Evolutionary conservation across 179 eudicot species (phyloP), one percentile per base, ranked within the genome.

Genomic region (Sideroxylon spinosum): DNA sequence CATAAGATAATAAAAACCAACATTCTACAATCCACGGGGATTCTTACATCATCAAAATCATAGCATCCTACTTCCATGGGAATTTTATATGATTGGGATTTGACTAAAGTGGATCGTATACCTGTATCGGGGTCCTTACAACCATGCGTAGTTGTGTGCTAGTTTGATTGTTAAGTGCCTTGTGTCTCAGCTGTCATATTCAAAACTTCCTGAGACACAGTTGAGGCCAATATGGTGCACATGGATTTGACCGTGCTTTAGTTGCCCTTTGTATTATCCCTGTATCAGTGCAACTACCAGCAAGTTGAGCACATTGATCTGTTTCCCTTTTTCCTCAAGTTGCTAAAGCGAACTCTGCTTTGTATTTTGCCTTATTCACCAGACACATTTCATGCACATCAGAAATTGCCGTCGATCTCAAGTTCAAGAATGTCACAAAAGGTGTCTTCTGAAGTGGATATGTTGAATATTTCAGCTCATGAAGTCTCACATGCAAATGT

Each of bases 301-400:
- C 48, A 76, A 32, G 76, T 62, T 17, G 68, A 28, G 56, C 59
- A 50, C 44, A 37, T 37, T 3, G 60, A 52, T 13, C 22, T 67
- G 19, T 53, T 37, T 66, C 9, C 64, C 3, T 71, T 66, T 79
- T 73, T 44, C 32, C 19, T 67, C 8, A 56, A 72, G 68, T 73
- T 64, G 49, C 68, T 81, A 48, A 78, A 25, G 16, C 53, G 3
- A 22, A 55, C 50, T 57, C 25, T 73, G 49, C 61, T 9, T 17
- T 44, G 23, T 11, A 3, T 46, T 9, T 55, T 66, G 37, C n/a
- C 52, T 48, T 56, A 22, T 13, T 76, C 48, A 7, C 37, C 85
- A 93, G 94, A 93, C 80, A 82, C 91, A 75, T 88, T 80, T 78
- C 87, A 93, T 79, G 84, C 90, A 56, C 91, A 80, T 68, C 87